Conservation (phyloP, 129 eudicot species). For the Flaveria robusta region DNA sequence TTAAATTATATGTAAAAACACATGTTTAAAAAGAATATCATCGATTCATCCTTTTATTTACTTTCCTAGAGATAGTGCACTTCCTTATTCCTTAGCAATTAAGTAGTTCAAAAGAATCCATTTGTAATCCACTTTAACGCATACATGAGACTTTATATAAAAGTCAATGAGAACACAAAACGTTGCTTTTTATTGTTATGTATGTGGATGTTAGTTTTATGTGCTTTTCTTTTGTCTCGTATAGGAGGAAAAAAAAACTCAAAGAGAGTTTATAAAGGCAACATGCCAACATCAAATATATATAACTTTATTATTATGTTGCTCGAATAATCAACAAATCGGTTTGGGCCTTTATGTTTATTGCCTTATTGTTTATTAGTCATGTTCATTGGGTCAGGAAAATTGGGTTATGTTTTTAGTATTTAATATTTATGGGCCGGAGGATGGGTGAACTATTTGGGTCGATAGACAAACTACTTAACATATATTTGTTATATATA, state of each 20-base stretch:
- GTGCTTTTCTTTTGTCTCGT: not conserved
- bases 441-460: too few relatives aligned
- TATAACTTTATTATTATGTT: not conserved
- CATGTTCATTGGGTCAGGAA: too few relatives aligned
- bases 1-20: not conserved
- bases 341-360: too few relatives aligned
- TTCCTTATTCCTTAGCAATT: conserved; percentile 28
- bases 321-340: too few relatives aligned
- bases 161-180: conserved; percentile 22
- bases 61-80: conserved; percentile 18
- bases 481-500: too few relatives aligned
- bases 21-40: conserved; percentile 23
- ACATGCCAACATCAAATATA: not conserved
- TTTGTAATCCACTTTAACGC: conserved; percentile 38
- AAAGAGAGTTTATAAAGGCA: not conserved
- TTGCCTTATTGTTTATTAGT: too few relatives aligned
- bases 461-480: too few relatives aligned
- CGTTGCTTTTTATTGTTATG: not conserved
- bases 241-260: not conserved
- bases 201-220: not conserved
- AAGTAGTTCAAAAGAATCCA: conserved; percentile 32
- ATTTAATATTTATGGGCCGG: too few relatives aligned
- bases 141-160: conserved; percentile 18
- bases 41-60: conserved; percentile 22
- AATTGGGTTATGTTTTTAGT: too few relatives aligned